These are phyloP conservation scores for Colletotrichum zoysiae DNA, from an alignment of 2,329 filamentous ascomycete genomes.

Conservation along the genomic window DNA sequence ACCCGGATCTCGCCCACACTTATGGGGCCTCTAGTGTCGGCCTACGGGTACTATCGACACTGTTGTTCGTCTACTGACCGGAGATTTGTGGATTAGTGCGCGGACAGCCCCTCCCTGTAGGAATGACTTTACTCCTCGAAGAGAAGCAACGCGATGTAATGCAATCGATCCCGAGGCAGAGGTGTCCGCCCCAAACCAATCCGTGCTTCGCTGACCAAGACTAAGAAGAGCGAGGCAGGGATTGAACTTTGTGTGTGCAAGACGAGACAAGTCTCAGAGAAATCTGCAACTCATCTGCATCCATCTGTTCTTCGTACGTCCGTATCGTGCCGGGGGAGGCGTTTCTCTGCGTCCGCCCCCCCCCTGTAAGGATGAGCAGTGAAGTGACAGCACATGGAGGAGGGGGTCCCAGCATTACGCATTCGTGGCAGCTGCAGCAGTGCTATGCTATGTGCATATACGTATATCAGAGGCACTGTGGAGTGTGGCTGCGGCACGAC, in stretches of 20 bases:
- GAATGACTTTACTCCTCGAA: not conserved
- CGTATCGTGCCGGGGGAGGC: slow-evolving; percentile 35
- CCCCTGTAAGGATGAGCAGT: not conserved
- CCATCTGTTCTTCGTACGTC: slow-evolving; percentile 34
- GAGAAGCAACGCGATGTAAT: not conserved
- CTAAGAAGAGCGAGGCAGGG: slow-evolving; percentile 1
- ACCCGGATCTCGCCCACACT: slow-evolving; percentile 33
- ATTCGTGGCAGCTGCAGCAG: not conserved
- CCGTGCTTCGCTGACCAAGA: not conserved
- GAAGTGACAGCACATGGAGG: slow-evolving; percentile 28
- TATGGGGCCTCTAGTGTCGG: slow-evolving; percentile 3
- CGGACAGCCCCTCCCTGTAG: not conserved
- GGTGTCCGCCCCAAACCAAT: slow-evolving; percentile 12
- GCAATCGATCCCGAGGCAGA: slow-evolving; percentile 10
- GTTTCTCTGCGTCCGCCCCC: slow-evolving; percentile 3
- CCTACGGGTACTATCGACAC: not conserved
- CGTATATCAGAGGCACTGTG: slow-evolving; percentile 11
- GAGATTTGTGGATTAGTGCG: slow-evolving; percentile 26
- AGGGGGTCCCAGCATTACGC: not conserved
- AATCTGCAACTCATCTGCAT: slow-evolving; percentile 40
- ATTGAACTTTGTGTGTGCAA: slow-evolving; percentile 3
- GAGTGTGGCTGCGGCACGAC: slow-evolving; percentile 32
- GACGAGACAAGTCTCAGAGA: slow-evolving; percentile 30
- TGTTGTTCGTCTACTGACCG: slow-evolving; percentile 31
- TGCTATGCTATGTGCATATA: not conserved